Conservation (phyloP, 768 basidiomycete genomes). For the Cystofilobasidium ferigula region DNA sequence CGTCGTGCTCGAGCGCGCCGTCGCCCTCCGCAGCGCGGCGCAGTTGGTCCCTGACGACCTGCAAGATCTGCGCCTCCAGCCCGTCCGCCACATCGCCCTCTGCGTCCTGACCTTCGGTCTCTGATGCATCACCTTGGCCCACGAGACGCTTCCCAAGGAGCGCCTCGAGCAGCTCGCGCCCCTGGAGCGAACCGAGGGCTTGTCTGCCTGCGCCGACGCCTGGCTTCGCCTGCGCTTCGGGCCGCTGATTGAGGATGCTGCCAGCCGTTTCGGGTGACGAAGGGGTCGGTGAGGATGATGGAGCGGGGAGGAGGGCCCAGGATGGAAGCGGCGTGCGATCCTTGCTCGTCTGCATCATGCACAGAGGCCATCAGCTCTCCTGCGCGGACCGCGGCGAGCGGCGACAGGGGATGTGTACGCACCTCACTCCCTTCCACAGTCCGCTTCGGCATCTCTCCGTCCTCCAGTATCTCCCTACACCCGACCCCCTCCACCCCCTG, state of each 20-base stretch:
- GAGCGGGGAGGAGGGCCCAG: conserved; percentile 10
- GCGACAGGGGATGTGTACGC: not conserved
- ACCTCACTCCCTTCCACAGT: not conserved
- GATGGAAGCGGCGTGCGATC: conserved; percentile 18
- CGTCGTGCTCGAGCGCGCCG: not conserved
- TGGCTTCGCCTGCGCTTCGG: not conserved
- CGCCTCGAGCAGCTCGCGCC: too few relatives aligned
- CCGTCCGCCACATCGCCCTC: too few relatives aligned
- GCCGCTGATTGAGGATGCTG: not conserved
- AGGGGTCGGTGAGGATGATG: not conserved
- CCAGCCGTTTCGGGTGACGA: not conserved
- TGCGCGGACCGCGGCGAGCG: not conserved
- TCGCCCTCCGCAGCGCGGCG: not conserved
- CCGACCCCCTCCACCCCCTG: too few relatives aligned
- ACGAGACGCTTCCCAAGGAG: too few relatives aligned
- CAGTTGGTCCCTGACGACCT: too few relatives aligned
- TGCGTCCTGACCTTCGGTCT: too few relatives aligned
- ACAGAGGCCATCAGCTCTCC: not conserved
- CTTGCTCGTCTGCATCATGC: not conserved
- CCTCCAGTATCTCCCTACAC: conserved; percentile 60
- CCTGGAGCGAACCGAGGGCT: too few relatives aligned
- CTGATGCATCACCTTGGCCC: too few relatives aligned
- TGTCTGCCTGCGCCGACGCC: too few relatives aligned
- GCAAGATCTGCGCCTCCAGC: too few relatives aligned
- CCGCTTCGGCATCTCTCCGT: not conserved